Evolutionary conservation across 768 basidiomycete species (phyloP).

Genomic region (Russula sp.): DNA sequence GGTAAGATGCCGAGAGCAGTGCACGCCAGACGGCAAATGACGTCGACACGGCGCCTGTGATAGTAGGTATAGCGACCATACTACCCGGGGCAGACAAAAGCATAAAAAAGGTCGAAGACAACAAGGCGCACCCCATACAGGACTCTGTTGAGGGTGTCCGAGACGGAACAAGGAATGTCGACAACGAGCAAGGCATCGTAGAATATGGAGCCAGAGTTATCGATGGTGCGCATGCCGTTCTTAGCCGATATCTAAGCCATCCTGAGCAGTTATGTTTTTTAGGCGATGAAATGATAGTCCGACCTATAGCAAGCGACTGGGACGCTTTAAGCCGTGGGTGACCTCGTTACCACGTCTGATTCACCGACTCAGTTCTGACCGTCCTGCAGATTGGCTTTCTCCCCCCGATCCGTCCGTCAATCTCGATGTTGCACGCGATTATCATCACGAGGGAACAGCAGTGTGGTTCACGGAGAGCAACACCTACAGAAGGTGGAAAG

Average conservation of each 20-base stretch:
- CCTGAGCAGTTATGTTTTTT: neutral
- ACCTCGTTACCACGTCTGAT: neutral
- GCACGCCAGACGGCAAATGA: too few relatives aligned
- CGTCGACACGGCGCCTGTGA: too few relatives aligned
- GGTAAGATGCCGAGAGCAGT: neutral
- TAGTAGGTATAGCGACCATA: too few relatives aligned
- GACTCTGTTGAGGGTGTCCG: too few relatives aligned
- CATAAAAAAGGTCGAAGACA: too few relatives aligned
- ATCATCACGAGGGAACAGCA: neutral
- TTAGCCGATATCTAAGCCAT: neutral
- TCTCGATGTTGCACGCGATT: neutral
- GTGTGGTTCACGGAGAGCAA: neutral
- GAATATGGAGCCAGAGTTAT: neutral
- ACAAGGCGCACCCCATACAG: too few relatives aligned
- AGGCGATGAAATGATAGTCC: neutral
- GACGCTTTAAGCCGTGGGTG: neutral
- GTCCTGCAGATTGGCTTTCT: neutral
- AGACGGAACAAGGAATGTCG: neutral
- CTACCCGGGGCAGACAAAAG: too few relatives aligned
- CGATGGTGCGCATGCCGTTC: constrained; percentile 4
- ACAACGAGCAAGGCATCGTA: neutral
- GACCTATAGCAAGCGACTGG: neutral
- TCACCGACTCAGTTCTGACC: neutral
- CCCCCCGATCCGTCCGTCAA: neutral
- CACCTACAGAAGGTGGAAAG: neutral